Evolutionary conservation across 164 flowering plant genomes (phyloP).

Genomic region (Echeveria elegans): DNA sequence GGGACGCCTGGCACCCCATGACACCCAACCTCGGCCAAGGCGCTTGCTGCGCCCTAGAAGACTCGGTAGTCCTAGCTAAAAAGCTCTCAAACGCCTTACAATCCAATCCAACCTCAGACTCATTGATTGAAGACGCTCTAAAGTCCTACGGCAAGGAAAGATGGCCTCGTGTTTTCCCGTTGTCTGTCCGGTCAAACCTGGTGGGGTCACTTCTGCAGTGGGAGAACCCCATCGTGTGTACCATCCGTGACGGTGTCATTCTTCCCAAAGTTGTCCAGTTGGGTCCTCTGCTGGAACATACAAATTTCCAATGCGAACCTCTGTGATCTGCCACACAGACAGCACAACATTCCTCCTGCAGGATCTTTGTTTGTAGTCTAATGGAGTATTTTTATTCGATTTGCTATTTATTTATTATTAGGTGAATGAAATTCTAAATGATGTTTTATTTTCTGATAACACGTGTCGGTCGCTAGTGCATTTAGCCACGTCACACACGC

Average conservation of each 20-base stretch:
- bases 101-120: constrained; percentile 11
- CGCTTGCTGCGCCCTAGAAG: constrained; percentile 89
- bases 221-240: constrained; percentile 65
- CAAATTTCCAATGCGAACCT: constrained; percentile 64
- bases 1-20: constrained; percentile 99
- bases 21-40: constrained; percentile 98
- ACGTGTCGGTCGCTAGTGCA: not conserved
- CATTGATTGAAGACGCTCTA: constrained; percentile 42
- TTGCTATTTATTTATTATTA: too few relatives aligned
- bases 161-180: constrained; percentile 70
- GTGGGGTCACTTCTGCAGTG: constrained; percentile 72
- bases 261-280: constrained; percentile 73
- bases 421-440: too few relatives aligned
- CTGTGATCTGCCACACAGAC: constrained; percentile 11
- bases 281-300: constrained; percentile 78
- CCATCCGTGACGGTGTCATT: constrained; percentile 50
- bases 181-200: constrained; percentile 61
- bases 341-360: not conserved
- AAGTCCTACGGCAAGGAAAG: constrained; percentile 53
- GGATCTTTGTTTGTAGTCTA: not conserved
- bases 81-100: constrained; percentile 46
- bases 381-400: too few relatives aligned
- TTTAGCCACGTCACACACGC: constrained; percentile 2
- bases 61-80: constrained; percentile 62
- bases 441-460: not conserved